phyloP scores from a whole-genome alignment of 257 asterid genomes.

The Galeopsis tetrahit region DNA sequence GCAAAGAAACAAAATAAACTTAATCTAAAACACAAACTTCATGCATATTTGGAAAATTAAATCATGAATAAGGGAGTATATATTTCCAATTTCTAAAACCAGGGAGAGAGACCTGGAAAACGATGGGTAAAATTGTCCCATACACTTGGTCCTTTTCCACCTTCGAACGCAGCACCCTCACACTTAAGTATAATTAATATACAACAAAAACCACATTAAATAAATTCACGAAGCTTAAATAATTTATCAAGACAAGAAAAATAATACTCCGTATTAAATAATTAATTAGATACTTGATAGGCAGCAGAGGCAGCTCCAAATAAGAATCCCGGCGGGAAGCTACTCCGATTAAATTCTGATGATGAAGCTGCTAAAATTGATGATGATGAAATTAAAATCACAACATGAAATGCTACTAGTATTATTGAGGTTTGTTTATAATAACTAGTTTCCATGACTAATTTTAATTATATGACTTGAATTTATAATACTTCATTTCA shows the following conservation, averaged over 20 bases:
- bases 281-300: not conserved
- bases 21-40: not conserved
- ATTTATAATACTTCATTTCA: too few species aligned
- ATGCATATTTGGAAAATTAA: too few species aligned
- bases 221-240: too few species aligned
- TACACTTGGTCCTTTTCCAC: slow-evolving; percentile 40
- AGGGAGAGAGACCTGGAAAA: slow-evolving; percentile 30
- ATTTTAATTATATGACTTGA: not conserved
- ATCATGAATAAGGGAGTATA: not conserved
- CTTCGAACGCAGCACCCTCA: slow-evolving; percentile 41
- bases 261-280: too few species aligned
- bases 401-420: too few species aligned
- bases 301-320: slow-evolving; percentile 15
- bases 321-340: not conserved
- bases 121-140: slow-evolving; percentile 37
- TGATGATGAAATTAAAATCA: not conserved
- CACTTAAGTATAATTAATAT: not conserved
- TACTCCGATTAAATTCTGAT: not conserved
- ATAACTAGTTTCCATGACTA: not conserved
- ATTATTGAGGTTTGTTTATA: not conserved
- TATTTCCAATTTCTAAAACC: too few species aligned
- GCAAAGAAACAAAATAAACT: too few species aligned
- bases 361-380: not conserved
- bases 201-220: too few species aligned
- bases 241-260: too few species aligned